Percentiles rank a stretch among this genome's conserved stretches.
phyloP scores from a whole-genome alignment of 139 green algal species.

The Coelastrella sp. region DNA sequence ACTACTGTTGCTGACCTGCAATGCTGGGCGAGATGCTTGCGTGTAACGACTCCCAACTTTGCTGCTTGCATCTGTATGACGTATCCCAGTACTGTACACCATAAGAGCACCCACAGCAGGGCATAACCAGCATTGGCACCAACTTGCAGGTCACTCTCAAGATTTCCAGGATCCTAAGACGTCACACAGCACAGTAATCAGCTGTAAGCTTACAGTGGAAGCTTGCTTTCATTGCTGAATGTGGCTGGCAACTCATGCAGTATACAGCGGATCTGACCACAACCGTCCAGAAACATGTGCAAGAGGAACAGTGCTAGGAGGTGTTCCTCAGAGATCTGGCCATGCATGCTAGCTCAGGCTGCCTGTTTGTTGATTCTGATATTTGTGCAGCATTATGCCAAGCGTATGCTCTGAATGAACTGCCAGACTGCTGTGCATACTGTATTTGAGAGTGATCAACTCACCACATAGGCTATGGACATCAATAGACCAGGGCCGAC shows the following conservation, averaged over 20 bases:
- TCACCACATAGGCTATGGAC: constrained; percentile 87
- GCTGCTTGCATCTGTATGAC: constrained; percentile 86
- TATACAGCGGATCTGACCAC: no score
- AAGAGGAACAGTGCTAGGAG: no score
- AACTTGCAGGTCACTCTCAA: constrained; percentile 88
- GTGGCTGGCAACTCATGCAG: no score
- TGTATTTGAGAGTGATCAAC: background rate
- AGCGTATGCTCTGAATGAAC: background rate
- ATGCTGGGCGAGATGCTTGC: constrained; percentile 84
- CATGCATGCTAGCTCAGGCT: no score
- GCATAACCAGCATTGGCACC: constrained; percentile 73
- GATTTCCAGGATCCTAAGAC: constrained; percentile 89
- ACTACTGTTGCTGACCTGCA: constrained; percentile 67
- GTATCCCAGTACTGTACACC: constrained; percentile 80
- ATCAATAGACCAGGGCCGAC: constrained; percentile 81
- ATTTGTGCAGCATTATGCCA: no score
- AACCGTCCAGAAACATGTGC: no score
- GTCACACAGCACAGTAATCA: background rate
- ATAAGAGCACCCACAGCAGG: constrained; percentile 90
- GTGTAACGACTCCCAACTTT: constrained; percentile 87
- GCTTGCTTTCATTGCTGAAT: background rate
- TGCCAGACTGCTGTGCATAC: background rate
- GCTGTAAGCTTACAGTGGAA: background rate
- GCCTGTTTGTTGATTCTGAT: no score
- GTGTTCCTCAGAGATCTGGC: no score